Base-by-base conservation (phyloP, 805 yeast species). In the Metschnikowia chrysomelidarum region DNA sequence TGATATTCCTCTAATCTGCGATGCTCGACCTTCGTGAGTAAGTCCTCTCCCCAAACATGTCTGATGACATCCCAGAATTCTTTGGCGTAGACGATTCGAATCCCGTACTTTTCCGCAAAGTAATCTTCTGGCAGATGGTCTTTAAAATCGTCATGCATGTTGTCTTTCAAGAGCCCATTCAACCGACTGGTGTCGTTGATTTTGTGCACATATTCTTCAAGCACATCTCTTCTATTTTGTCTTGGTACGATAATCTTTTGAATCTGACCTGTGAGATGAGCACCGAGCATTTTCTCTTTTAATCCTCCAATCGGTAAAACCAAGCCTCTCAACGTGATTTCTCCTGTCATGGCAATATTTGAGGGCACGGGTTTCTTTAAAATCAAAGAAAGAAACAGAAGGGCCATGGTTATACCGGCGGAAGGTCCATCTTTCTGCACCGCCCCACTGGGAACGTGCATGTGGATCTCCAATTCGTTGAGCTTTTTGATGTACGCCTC, bases 281-380 rank as follows among this genome's bases (percentile, higher is more conserved):
- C 93, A 3, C 93, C 93, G 14, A 82, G 65, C 24, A 84, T 61
- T 57, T 84, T 84, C 58, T 85, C 95, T 35, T 80, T 74, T 18
- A 85, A 69, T 0, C 95, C 95, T 4, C 95, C 95, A 46, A 86
- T 85, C 6, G 89, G 89, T 28, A 86, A 64, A 0, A 86, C 82
- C 46, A 80, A 69, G 5, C 95, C 95, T 27, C 91, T 63, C 4
- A 86, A 67, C 0, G 93, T 83, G 41, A 85, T 80, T 56, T 85
- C 95, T 5, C 95, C 95, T 1, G 95, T 86, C 93, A 86, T 82
- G 32, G 94, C 94, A 32, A 82, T 63, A 32, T 66, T 62, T 10
- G 54, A 49, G 0, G 71, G 69, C 5, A 71, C 70, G 1, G 74
- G 71, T 32, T 61, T 67, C 33, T 68, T 64, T 24, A 71, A 49